Evolutionary conservation across 495 filamentous ascomycete genomes (phyloP).

Genomic region (Hyaloscypha hepaticicola): DNA sequence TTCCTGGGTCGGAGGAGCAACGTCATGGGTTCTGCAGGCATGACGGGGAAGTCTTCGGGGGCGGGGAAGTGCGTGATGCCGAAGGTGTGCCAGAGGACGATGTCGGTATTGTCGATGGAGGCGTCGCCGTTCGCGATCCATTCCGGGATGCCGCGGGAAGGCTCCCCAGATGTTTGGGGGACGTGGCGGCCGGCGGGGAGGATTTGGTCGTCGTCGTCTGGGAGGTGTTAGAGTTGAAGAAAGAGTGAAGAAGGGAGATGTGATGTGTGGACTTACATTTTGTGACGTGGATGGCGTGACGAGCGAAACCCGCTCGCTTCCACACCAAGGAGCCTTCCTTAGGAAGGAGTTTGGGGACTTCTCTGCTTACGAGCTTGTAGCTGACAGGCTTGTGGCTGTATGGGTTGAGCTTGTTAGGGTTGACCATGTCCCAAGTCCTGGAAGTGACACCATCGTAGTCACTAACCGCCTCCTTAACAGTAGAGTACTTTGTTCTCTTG

Average conservation of each 20-base stretch:
- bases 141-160: conserved; percentile 71
- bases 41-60: conserved; percentile 92
- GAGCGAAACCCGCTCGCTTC: conserved; percentile 90
- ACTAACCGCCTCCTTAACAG: conserved; percentile 65
- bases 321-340: conserved; percentile 83
- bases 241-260: conserved; percentile 7
- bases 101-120: conserved; percentile 78
- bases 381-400: conserved; percentile 83
- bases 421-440: conserved; percentile 90
- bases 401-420: conserved; percentile 78
- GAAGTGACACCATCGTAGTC: conserved; percentile 80
- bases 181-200: conserved; percentile 93
- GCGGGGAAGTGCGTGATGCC: conserved; percentile 89
- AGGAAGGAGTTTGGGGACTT: conserved; percentile 76
- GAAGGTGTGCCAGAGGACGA: conserved; percentile 97
- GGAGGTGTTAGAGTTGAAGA: neutral
- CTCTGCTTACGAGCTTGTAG: conserved; percentile 90
- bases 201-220: conserved; percentile 82
- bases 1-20: conserved; percentile 79
- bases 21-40: conserved; percentile 91
- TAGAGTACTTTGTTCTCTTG: conserved; percentile 80
- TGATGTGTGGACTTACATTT: conserved; percentile 60
- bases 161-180: conserved; percentile 86
- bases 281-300: conserved; percentile 90
- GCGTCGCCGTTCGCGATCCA: conserved; percentile 78